A percentile compares a stretch with the other conserved stretches of the same genome.
Evolutionary conservation across 2,329 filamentous ascomycete genomes (phyloP).

Genomic region (Phyllosticta citribraziliensis): DNA sequence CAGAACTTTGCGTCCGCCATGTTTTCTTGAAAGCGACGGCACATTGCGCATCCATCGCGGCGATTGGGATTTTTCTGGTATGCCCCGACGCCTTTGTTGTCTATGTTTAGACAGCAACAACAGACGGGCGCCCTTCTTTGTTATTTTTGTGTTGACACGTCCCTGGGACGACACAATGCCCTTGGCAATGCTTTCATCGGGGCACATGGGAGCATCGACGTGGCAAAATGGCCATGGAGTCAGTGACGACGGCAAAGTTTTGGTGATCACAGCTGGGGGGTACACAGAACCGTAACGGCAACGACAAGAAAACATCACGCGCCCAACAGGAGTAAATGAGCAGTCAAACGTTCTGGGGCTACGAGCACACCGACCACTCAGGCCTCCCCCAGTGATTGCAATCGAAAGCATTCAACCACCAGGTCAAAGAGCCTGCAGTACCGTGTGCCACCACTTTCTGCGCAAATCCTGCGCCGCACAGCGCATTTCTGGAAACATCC

Average conservation of each 20-base stretch:
- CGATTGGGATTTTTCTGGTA: not conserved
- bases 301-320: too few relatives aligned
- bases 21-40: not conserved
- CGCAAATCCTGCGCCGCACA: not conserved
- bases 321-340: not conserved
- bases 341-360: not conserved
- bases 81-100: not conserved
- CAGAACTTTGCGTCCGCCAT: not conserved
- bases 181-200: not conserved
- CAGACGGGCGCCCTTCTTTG: not conserved
- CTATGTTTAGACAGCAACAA: not conserved
- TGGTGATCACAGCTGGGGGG: too few relatives aligned
- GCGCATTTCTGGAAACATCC: not conserved
- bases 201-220: not conserved
- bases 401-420: not conserved
- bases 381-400: not conserved
- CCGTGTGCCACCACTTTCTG: not conserved
- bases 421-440: not conserved
- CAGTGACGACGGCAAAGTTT: too few relatives aligned
- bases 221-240: not conserved
- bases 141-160: not conserved
- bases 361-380: not conserved
- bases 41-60: not conserved
- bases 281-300: too few relatives aligned
- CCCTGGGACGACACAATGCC: not conserved